These are phyloP conservation scores for Stellera chamaejasme DNA, from an alignment of 345 rosid genomes.

Conservation along the genomic window DNA sequence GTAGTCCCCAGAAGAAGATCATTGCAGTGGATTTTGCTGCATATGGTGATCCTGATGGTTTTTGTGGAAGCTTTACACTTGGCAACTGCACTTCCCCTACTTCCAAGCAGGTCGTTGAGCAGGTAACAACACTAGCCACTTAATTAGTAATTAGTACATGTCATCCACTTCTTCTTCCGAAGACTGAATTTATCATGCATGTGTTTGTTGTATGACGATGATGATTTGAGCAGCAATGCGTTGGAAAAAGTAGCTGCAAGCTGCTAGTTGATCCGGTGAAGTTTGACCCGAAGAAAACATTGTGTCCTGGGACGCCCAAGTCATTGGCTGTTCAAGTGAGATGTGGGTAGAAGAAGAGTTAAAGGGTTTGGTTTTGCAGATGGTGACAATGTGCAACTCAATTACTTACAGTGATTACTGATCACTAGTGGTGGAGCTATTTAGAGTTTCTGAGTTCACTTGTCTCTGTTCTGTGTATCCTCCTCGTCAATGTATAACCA, in stretches of 20 bases:
- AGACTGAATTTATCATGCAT: background rate
- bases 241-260: conserved; percentile 48
- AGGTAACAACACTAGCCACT: conserved; percentile 21
- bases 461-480: no score
- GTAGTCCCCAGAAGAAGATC: conserved; percentile 41
- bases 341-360: conserved; percentile 26
- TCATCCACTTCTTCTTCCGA: background rate
- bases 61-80: conserved; percentile 41
- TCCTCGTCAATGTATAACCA: no score
- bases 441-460: no score
- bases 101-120: conserved; percentile 52
- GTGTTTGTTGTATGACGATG: no score
- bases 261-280: conserved; percentile 37
- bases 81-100: conserved; percentile 52
- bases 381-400: no score
- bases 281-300: conserved; percentile 30
- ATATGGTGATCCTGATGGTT: conserved; percentile 68
- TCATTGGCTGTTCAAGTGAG: conserved; percentile 61
- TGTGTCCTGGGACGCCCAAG: conserved; percentile 39
- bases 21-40: conserved; percentile 65
- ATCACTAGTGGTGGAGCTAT: no score
- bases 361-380: background rate
- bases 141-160: background rate
- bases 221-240: conserved; percentile 34
- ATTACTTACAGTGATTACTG: no score